These are phyloP conservation scores for Martiniozyma asiatica DNA, from an alignment of 1,139 yeast genomes.

Conservation along the genomic window DNA sequence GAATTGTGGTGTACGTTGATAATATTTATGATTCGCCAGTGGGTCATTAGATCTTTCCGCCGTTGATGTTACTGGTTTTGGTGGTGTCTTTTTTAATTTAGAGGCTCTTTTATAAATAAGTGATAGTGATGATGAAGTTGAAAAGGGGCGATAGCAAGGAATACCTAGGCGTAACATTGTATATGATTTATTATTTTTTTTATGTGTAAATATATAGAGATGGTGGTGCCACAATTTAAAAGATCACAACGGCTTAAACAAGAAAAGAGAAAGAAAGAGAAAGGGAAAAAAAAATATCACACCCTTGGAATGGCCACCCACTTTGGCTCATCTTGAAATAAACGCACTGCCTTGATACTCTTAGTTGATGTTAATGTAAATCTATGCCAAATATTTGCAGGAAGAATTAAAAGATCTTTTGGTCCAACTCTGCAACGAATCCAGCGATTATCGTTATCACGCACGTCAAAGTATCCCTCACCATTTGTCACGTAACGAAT, in stretches of 20 bases:
- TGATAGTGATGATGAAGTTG: not conserved
- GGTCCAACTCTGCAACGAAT: conserved; percentile 54
- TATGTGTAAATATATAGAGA: too few species aligned
- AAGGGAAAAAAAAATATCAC: not conserved
- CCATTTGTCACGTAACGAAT: conserved; percentile 85
- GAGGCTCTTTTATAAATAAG: conserved; percentile 11
- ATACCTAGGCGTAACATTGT: too few species aligned
- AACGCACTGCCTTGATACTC: conserved; percentile 64
- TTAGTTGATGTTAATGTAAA: conserved; percentile 59
- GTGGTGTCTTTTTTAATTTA: conserved; percentile 9
- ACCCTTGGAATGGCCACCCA: conserved; percentile 74
- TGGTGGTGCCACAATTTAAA: too few species aligned
- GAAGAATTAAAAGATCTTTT: conserved; percentile 63
- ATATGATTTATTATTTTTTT: too few species aligned
- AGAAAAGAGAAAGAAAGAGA: too few species aligned
- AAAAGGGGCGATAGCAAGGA: not conserved
- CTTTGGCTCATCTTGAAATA: conserved; percentile 91
- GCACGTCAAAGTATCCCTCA: conserved; percentile 83
- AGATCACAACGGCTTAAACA: too few species aligned
- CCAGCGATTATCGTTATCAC: conserved; percentile 56
- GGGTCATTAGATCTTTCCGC: conserved; percentile 10
- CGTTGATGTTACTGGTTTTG: conserved; percentile 8
- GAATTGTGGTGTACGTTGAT: conserved; percentile 18
- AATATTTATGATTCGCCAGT: conserved; percentile 19
- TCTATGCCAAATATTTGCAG: conserved; percentile 89